Conservation (phyloP, 805 yeast genomes). For the Metschnikowia noctiluminum region DNA sequence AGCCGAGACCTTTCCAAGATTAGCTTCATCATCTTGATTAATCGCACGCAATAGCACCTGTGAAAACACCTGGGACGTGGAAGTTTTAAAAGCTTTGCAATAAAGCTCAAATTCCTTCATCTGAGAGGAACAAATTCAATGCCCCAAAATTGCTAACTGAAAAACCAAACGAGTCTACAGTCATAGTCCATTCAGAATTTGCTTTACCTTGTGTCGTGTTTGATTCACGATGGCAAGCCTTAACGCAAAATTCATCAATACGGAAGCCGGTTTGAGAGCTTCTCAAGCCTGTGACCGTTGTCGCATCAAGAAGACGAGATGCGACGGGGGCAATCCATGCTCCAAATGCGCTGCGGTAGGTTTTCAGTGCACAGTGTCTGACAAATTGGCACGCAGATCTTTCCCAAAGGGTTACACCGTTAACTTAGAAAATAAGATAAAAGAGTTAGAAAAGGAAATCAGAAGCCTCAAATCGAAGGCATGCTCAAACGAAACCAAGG, state of each 20-base stretch:
- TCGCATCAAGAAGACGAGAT: conserved; percentile 69
- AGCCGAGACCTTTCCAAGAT: background rate
- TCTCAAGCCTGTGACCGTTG: conserved; percentile 84
- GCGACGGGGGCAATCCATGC: conserved; percentile 74
- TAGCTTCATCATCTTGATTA: too few species aligned
- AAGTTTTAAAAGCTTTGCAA: too few species aligned
- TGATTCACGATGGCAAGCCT: background rate
- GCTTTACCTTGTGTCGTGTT: background rate
- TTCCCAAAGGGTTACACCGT: conserved; percentile 82
- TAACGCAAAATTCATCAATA: conserved; percentile 28
- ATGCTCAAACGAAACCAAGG: background rate
- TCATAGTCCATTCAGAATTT: background rate
- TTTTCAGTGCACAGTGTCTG: conserved; percentile 67
- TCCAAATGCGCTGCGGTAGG: conserved; percentile 63
- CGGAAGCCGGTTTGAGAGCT: conserved; percentile 46
- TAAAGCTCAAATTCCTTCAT: too few species aligned
- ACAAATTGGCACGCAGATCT: conserved; percentile 70
- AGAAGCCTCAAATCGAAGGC: conserved; percentile 7
- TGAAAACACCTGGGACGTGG: background rate
- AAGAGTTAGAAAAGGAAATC: conserved; percentile 54
- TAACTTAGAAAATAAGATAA: conserved; percentile 60
- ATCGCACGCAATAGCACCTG: background rate
- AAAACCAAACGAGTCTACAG: background rate
- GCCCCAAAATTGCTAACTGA: background rate
- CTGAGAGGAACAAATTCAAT: too few species aligned